These are phyloP conservation scores for Kwoniella sp. DNA, from an alignment of 768 basidiomycete genomes.

Conservation along the genomic window DNA sequence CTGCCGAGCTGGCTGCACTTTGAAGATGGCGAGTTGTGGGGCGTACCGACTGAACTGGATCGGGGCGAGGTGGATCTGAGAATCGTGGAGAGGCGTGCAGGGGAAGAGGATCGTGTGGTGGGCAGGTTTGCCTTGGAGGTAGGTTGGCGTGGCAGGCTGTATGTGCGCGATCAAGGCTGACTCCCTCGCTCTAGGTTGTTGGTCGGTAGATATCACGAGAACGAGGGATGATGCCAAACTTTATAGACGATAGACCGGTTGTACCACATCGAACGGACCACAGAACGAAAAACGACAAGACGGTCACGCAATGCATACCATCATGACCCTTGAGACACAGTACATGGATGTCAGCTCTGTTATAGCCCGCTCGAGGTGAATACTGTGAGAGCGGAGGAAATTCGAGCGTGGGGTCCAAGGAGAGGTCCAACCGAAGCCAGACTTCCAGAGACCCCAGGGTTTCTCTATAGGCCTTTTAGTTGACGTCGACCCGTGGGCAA, in stretches of 20 bases:
- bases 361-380: background rate
- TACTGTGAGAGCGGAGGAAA: background rate
- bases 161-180: background rate
- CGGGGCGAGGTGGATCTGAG: constrained; percentile 30
- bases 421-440: background rate
- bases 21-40: constrained; percentile 46
- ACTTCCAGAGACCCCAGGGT: background rate
- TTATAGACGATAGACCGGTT: no score
- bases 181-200: background rate
- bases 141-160: constrained; percentile 9
- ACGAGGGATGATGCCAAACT: no score
- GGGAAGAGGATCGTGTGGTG: constrained; percentile 21
- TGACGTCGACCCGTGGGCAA: constrained; percentile 6
- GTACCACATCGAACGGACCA: no score
- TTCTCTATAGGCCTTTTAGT: constrained; percentile 16
- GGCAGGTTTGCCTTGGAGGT: constrained; percentile 37
- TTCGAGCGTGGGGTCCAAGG: background rate
- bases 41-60: constrained; percentile 36
- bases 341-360: no score
- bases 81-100: constrained; percentile 26
- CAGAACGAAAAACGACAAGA: no score
- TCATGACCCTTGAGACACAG: no score
- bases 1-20: constrained; percentile 45
- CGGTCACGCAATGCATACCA: no score
- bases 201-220: no score